Conservation (phyloP, 2,329 filamentous ascomycete species). For the Cordyceps fumosorosea region DNA sequence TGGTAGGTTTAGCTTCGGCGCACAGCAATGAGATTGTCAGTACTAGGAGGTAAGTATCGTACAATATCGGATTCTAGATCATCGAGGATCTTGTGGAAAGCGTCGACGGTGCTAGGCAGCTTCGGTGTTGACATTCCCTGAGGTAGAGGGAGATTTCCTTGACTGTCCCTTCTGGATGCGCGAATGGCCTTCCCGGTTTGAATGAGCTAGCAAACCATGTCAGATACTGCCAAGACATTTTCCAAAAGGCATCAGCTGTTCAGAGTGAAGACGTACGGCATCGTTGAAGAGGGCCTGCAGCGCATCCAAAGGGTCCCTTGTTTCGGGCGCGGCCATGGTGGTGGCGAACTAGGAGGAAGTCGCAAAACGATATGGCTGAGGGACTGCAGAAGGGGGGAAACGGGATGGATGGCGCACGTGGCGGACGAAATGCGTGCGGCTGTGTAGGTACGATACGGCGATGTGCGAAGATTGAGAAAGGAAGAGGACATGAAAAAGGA, state of each 20-base stretch:
- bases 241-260: not conserved
- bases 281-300: conserved; percentile 50
- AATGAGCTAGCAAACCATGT: conserved; percentile 38
- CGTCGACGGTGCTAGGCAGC: conserved; percentile 39
- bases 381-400: not conserved
- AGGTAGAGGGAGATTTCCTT: conserved; percentile 29
- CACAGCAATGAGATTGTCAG: not conserved
- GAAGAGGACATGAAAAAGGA: not conserved
- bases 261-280: conserved; percentile 37
- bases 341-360: conserved; percentile 3
- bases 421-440: not conserved
- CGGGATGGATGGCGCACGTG: not conserved
- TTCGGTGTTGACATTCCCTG: conserved; percentile 32
- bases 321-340: conserved; percentile 27
- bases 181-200: conserved; percentile 53
- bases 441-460: not conserved
- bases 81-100: conserved; percentile 48
- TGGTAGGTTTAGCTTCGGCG: not conserved
- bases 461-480: not conserved
- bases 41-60: conserved; percentile 19
- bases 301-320: conserved; percentile 36
- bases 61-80: conserved; percentile 53
- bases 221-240: conserved; percentile 9
- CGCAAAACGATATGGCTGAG: not conserved
- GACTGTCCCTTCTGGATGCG: conserved; percentile 39